phyloP scores from a whole-genome alignment of 75 land plant species.

The Isoetes taiwanensis region DNA sequence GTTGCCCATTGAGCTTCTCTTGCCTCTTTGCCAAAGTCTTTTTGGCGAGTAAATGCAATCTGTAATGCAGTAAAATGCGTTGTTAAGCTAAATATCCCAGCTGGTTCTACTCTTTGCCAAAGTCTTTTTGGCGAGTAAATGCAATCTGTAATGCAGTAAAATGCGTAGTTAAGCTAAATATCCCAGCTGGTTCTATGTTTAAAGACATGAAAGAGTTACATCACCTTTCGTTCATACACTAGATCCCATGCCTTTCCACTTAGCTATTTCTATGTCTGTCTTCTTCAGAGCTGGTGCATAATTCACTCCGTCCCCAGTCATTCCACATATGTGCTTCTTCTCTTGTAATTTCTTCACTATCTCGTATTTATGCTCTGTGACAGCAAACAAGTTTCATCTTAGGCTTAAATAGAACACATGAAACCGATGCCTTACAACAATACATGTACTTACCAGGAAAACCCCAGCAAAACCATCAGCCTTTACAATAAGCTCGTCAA shows the following conservation, averaged over 20 bases:
- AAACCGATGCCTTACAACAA: too few relatives aligned
- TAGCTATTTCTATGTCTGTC: conserved; percentile 50
- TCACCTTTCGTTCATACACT: conserved; percentile 43
- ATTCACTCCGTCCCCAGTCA: conserved; percentile 61
- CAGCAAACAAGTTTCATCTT: background rate
- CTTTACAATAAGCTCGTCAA: conserved; percentile 1
- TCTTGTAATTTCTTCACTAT: conserved; percentile 25
- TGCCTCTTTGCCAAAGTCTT: conserved; percentile 72
- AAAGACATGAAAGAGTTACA: too few relatives aligned
- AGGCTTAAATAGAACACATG: too few relatives aligned
- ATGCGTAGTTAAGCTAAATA: too few relatives aligned
- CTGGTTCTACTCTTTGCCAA: conserved; percentile 77
- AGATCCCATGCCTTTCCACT: conserved; percentile 58
- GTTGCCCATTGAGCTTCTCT: conserved; percentile 78
- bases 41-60: conserved; percentile 78
- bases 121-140: conserved; percentile 82
- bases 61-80: conserved; percentile 10
- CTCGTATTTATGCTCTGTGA: conserved; percentile 25
- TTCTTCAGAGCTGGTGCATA: conserved; percentile 61
- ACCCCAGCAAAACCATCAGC: conserved; percentile 8
- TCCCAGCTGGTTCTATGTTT: too few relatives aligned
- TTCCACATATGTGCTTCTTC: conserved; percentile 22
- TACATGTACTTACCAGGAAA: too few relatives aligned
- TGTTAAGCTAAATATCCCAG: conserved; percentile 8
- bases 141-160: conserved; percentile 44